phyloP scores from a whole-genome alignment of 2,329 filamentous ascomycete species.

The Coniochaeta hoffmannii region DNA sequence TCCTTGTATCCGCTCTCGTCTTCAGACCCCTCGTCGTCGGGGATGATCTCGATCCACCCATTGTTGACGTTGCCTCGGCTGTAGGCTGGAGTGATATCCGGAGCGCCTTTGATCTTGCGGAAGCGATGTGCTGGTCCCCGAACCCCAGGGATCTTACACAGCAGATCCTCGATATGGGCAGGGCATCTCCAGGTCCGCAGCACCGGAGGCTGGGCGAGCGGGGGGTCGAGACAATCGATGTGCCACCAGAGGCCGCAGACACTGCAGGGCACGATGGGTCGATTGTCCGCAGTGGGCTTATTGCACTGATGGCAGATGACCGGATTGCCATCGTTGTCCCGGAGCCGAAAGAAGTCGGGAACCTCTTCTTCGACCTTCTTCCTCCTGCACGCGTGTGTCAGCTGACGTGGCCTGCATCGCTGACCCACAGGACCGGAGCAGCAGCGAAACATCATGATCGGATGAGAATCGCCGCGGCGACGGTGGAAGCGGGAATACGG shows the following conservation, averaged over 20 bases:
- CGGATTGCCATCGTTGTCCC: constrained; percentile 64
- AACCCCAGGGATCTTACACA: constrained; percentile 48
- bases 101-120: constrained; percentile 50
- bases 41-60: constrained; percentile 63
- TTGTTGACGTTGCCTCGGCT: constrained; percentile 63
- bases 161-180: constrained; percentile 71
- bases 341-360: constrained; percentile 60
- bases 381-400: constrained; percentile 34
- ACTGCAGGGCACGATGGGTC: constrained; percentile 80
- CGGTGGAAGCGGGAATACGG: not conserved
- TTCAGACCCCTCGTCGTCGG: constrained; percentile 47
- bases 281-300: constrained; percentile 51
- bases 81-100: constrained; percentile 43
- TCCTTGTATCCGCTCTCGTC: constrained; percentile 52
- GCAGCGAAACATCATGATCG: not conserved
- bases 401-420: constrained; percentile 8
- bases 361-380: constrained; percentile 51
- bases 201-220: constrained; percentile 69
- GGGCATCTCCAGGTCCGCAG: constrained; percentile 83
- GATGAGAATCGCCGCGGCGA: not conserved
- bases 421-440: not conserved
- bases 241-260: constrained; percentile 81
- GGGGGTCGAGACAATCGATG: constrained; percentile 83
- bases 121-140: constrained; percentile 54
- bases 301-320: constrained; percentile 76